phyloP scores from a whole-genome alignment of 2,329 filamentous ascomycete species.

The Penicillium capsulatum region DNA sequence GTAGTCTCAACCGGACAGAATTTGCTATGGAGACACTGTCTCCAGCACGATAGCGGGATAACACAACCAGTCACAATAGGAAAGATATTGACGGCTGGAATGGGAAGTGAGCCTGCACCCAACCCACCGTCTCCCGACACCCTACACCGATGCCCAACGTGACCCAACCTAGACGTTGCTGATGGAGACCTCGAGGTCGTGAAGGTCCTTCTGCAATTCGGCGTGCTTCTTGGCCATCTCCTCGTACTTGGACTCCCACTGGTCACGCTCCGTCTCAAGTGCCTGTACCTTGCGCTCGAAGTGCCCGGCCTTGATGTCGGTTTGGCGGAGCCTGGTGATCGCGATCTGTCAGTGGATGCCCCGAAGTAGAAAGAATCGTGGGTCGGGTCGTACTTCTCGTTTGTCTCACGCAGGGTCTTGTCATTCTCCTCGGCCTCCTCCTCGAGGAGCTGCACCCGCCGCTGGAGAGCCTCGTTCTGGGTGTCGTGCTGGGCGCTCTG shows the following conservation, averaged over 20 bases:
- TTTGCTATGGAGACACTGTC: constrained; percentile 19
- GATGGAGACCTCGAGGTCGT: constrained; percentile 86
- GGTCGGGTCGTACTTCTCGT: constrained; percentile 78
- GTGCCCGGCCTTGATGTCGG: constrained; percentile 98
- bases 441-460: constrained; percentile 92
- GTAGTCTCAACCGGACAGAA: constrained; percentile 16
- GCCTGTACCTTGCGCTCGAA: constrained; percentile 99
- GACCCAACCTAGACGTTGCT: constrained; percentile 71
- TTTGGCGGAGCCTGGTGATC: constrained; percentile 80
- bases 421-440: constrained; percentile 97
- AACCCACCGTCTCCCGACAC: constrained; percentile 28
- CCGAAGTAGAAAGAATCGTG: constrained; percentile 1
- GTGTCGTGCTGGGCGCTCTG: constrained; percentile 77
- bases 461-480: constrained; percentile 86
- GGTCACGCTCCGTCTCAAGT: constrained; percentile 82
- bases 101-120: constrained; percentile 24
- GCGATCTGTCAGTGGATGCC: constrained; percentile 15
- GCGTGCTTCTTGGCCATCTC: constrained; percentile 91
- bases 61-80: constrained; percentile 27
- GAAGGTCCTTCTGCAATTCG: constrained; percentile 79
- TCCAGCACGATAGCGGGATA: constrained; percentile 14
- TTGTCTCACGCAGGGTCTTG: constrained; percentile 92
- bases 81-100: constrained; percentile 25
- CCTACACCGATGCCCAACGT: constrained; percentile 28
- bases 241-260: constrained; percentile 97